Conservation (phyloP, 176 grass and related monocot genomes). For the Oryza glaberrima region DNA sequence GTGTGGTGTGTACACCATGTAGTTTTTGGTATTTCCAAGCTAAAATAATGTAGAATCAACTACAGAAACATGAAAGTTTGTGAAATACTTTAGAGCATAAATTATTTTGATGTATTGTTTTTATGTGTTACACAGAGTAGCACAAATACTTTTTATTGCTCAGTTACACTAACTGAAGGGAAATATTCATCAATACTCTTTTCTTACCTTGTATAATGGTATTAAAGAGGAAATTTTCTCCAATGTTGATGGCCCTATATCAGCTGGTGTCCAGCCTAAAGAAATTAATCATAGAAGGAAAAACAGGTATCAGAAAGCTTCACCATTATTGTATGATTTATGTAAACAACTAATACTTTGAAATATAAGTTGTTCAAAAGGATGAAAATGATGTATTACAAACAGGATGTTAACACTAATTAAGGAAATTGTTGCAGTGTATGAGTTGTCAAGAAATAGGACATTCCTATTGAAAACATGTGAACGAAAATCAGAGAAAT, state of each 20-base stretch:
- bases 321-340: conserved; percentile 12
- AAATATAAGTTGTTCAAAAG: conserved; percentile 17
- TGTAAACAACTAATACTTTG: neutral
- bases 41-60: conserved; percentile 11
- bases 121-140: conserved; percentile 4
- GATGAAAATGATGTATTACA: conserved; percentile 8
- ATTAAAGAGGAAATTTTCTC: conserved; percentile 69
- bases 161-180: neutral
- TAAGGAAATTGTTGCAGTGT: conserved; percentile 21
- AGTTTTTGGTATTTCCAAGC: neutral
- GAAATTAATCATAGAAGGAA: conserved; percentile 23
- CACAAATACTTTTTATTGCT: neutral
- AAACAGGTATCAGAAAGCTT: conserved; percentile 17
- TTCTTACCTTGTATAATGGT: conserved; percentile 70
- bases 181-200: conserved; percentile 12
- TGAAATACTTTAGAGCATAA: conserved; percentile 14
- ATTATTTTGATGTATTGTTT: neutral
- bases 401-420: conserved; percentile 29
- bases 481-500: conserved; percentile 5
- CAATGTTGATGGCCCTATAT: conserved; percentile 86
- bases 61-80: conserved; percentile 12
- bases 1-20: neutral
- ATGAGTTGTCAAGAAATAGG: neutral
- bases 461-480: neutral
- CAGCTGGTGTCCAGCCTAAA: conserved; percentile 79